These are phyloP conservation scores for Microsporum audouinii DNA, from an alignment of 2,329 filamentous ascomycete genomes.

Conservation along the genomic window DNA sequence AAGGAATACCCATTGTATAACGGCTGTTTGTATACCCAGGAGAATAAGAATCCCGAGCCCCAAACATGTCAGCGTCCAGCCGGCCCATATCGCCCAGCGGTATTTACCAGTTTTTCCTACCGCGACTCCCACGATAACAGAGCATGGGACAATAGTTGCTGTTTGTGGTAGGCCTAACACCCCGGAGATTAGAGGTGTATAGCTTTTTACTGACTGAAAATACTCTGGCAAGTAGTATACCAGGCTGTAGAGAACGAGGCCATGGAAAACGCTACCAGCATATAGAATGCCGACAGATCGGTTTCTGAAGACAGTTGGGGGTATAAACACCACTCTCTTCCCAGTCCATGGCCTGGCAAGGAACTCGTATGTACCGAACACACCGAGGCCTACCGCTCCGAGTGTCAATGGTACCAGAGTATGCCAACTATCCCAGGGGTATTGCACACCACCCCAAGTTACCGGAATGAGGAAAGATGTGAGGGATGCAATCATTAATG, in stretches of 20 bases:
- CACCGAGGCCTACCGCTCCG: constrained; percentile 41
- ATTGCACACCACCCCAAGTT: constrained; percentile 55
- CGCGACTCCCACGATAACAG: constrained; percentile 41
- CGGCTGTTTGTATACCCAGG: constrained; percentile 34
- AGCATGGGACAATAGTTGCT: constrained; percentile 3
- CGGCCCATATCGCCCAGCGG: constrained; percentile 48
- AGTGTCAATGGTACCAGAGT: constrained; percentile 51
- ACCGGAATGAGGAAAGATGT: constrained; percentile 50
- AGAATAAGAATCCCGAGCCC: constrained; percentile 42
- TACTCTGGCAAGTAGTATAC: constrained; percentile 45
- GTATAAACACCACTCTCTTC: not conserved
- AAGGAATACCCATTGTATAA: constrained; percentile 48
- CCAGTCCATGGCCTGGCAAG: constrained; percentile 13
- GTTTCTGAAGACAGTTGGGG: not conserved
- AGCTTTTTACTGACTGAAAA: constrained; percentile 38
- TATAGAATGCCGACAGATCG: not conserved
- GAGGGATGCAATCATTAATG: constrained; percentile 49
- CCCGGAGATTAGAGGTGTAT: constrained; percentile 42
- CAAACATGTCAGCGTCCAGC: constrained; percentile 49
- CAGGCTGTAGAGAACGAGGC: constrained; percentile 32
- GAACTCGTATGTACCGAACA: constrained; percentile 44
- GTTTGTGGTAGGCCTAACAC: constrained; percentile 43
- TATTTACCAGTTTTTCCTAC: constrained; percentile 32
- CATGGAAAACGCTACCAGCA: not conserved
- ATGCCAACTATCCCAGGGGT: constrained; percentile 50